Evolutionary conservation across 441 rosid species (phyloP).

Genomic region (Gossypium lobatum): DNA sequence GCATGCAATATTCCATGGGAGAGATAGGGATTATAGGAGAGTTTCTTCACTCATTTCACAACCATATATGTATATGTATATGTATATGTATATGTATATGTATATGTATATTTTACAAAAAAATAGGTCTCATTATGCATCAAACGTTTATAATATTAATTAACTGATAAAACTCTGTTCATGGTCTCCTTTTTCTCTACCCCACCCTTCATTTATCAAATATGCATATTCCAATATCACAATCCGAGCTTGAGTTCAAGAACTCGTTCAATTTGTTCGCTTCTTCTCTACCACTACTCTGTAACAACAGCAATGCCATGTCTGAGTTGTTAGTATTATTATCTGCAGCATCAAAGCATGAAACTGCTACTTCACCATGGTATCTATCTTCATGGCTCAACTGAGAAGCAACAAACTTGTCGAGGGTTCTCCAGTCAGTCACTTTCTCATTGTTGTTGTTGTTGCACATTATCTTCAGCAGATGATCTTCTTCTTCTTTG

Average conservation of each 20-base stretch:
- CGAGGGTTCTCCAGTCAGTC: conserved; percentile 89
- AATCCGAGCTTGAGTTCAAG: conserved; percentile 43
- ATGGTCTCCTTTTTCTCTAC: not conserved
- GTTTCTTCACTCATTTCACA: conserved; percentile 26
- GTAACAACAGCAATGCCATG: conserved; percentile 40
- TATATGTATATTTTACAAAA: conserved; percentile 18
- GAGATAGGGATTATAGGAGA: conserved; percentile 13
- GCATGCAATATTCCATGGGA: not conserved
- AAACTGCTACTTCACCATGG: conserved; percentile 9
- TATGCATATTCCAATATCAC: conserved; percentile 58
- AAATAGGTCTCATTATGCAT: conserved; percentile 16
- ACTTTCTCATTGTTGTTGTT: conserved; percentile 31
- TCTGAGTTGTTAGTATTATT: conserved; percentile 7
- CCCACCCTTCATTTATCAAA: conserved; percentile 42
- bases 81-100: not conserved
- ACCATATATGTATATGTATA: conserved; percentile 4
- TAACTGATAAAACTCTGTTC: conserved; percentile 15
- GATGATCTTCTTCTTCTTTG: conserved; percentile 1
- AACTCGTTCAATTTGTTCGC: conserved; percentile 44
- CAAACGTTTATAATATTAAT: conserved; percentile 19
- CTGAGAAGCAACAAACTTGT: conserved; percentile 91
- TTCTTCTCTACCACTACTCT: conserved; percentile 41
- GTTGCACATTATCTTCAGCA: not conserved
- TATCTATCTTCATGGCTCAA: conserved; percentile 61
- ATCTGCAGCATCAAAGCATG: conserved; percentile 23